Base-by-base conservation (phyloP, 352 stramenopile species). In the Phytophthora pinifolia region DNA sequence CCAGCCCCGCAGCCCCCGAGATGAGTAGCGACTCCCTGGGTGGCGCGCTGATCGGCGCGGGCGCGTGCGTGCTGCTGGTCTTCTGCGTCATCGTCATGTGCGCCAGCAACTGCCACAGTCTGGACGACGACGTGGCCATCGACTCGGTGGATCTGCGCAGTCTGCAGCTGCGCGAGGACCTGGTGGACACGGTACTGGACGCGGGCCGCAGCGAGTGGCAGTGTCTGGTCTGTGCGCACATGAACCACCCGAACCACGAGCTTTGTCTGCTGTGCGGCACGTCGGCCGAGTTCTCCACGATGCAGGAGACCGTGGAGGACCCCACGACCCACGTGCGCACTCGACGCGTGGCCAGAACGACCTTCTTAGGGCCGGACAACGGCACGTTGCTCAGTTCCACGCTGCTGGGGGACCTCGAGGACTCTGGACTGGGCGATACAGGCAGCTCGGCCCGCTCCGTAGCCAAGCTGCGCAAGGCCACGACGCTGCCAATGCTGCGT, bases 171-270 rank as follows among this genome's bases (percentile, higher is more conserved):
- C 79, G 79, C 30, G 77, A 88, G 56, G 72, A 90, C 50, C 64
- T 90, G 17, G 74, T 76, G 43, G 77, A 88, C 48, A 89, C 76
- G 22, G 73, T 82, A 29, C 60, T 90, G 29, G 76, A 86, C 30
- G 72, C 77, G 15, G 80, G 72, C 15, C 57, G 62, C 42, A 81
- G 62, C 45, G 80, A 90, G 58, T 89, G 80, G 80, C 76, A 89
- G 52, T 90, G 80, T 56, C 51, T 89, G 46, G 79, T 90, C 9
- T 90, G 80, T 48, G 70, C 76, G 37, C 79, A 90, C 48, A 69
- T 88, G 63, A 90, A 90, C 48, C 80, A 90, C 48, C 80, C 80
- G 5, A 79, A 84, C 51, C 74, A 85, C 42, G 56, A 72, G 31
- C 57, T 66, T 36, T 90, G 80, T 67, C 59, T 67, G 39, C 63